Conservation (phyloP, 1,284 basidiomycete genomes). For the Stygiomarasmius scandens region DNA sequence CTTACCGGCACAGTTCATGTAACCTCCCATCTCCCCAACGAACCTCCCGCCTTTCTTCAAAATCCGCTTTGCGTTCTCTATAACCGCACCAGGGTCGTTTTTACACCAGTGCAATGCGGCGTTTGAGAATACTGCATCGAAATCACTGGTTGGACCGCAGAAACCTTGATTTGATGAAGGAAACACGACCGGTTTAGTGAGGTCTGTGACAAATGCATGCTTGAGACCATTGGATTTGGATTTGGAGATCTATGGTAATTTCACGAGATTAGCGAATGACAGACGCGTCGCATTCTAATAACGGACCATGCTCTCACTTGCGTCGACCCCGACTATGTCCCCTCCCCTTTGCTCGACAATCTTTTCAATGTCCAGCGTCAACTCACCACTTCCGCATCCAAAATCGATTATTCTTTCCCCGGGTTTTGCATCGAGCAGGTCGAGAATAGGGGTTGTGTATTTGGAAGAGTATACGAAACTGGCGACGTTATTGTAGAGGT, state of each 20-base stretch:
- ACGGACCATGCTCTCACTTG: conserved; percentile 72
- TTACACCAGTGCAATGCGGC: conserved; percentile 88
- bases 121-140: conserved; percentile 76
- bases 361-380: conserved; percentile 60
- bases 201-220: conserved; percentile 52
- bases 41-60: conserved; percentile 76
- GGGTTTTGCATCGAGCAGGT: conserved; percentile 59
- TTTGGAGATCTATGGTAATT: conserved; percentile 52
- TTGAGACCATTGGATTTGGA: conserved; percentile 53
- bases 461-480: conserved; percentile 77
- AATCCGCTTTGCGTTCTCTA: conserved; percentile 58
- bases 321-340: conserved; percentile 72
- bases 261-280: not conserved
- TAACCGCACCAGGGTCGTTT: conserved; percentile 64
- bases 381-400: conserved; percentile 82
- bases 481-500: conserved; percentile 58
- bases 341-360: conserved; percentile 48
- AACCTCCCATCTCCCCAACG: conserved; percentile 80
- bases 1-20: conserved; percentile 67
- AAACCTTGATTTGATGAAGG: conserved; percentile 20
- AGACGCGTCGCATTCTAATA: not conserved
- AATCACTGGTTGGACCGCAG: conserved; percentile 33
- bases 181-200: conserved; percentile 46
- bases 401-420: conserved; percentile 79
- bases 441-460: conserved; percentile 63